These are phyloP conservation scores for Ustilago cynodontis DNA, from an alignment of 1,284 basidiomycete species.

Conservation along the genomic window DNA sequence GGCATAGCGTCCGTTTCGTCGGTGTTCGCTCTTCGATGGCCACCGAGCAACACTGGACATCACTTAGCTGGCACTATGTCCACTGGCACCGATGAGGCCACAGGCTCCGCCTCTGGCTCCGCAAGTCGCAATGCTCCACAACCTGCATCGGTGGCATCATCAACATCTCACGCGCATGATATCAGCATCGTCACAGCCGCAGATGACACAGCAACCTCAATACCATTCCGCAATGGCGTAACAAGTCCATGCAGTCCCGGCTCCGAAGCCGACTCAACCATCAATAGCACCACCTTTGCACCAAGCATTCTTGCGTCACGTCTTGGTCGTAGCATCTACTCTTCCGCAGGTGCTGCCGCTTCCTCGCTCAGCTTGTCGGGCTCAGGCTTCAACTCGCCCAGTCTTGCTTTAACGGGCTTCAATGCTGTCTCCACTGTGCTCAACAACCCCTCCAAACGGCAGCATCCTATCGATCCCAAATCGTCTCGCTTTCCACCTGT, in stretches of 20 bases:
- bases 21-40: constrained; percentile 15
- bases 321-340: constrained; percentile 38
- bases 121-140: constrained; percentile 9
- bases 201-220: constrained; percentile 16
- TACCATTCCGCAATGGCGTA: constrained; percentile 34
- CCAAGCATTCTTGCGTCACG: constrained; percentile 41
- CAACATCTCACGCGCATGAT: not conserved
- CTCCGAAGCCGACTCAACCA: constrained; percentile 48
- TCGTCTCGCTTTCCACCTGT: constrained; percentile 64
- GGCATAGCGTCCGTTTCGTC: too few species aligned
- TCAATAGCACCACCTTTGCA: constrained; percentile 39
- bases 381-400: constrained; percentile 42
- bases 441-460: constrained; percentile 64
- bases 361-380: constrained; percentile 37
- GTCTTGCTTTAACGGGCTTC: constrained; percentile 50
- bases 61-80: constrained; percentile 19
- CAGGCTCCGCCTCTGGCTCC: constrained; percentile 24
- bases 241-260: constrained; percentile 39
- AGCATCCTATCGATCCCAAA: constrained; percentile 64
- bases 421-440: constrained; percentile 65
- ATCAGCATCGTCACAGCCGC: not conserved
- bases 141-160: not conserved
- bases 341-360: constrained; percentile 27
- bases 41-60: constrained; percentile 7
- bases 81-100: constrained; percentile 11